Percentiles rank a stretch among this genome's conserved stretches.
Conservation (phyloP, 192 early-diverging fungal genomes). For the Backusella mclennaniae region DNA sequence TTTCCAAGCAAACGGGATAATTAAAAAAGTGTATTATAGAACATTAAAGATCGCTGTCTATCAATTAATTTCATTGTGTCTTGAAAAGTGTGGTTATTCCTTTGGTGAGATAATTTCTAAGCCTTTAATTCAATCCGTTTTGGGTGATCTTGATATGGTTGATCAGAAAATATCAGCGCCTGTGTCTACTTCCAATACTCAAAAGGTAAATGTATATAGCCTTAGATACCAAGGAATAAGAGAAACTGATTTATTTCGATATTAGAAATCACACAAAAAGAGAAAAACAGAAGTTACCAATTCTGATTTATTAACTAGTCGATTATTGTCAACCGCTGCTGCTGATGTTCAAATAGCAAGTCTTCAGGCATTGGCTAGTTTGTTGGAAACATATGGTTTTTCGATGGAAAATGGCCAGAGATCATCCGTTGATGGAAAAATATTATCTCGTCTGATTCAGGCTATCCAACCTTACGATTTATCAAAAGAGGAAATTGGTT, state of each 20-base stretch:
- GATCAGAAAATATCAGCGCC: slow-evolving; percentile 1
- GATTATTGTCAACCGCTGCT: neutral
- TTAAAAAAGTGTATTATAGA: slow-evolving; percentile 11
- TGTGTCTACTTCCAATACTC: neutral
- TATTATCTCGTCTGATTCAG: slow-evolving; percentile 33
- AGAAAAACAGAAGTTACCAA: slow-evolving; percentile 35
- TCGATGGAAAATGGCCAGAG: slow-evolving; percentile 25
- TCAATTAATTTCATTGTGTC: slow-evolving; percentile 39
- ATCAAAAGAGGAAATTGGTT: neutral
- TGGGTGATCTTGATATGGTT: slow-evolving; percentile 42
- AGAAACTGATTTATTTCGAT: neutral
- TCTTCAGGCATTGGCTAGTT: slow-evolving; percentile 15
- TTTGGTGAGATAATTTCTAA: slow-evolving; percentile 45
- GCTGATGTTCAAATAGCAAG: slow-evolving; percentile 20
- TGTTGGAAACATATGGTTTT: slow-evolving; percentile 25
- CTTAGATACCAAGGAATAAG: neutral
- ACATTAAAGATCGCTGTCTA: slow-evolving; percentile 39
- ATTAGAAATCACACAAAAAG: slow-evolving; percentile 27
- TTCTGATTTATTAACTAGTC: slow-evolving; percentile 24
- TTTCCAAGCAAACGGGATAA: neutral
- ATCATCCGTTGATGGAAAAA: slow-evolving; percentile 24
- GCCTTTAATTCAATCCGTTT: slow-evolving; percentile 35
- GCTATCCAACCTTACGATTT: slow-evolving; percentile 1
- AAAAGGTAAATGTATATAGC: neutral
- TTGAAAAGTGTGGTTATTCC: slow-evolving; percentile 45